phyloP scores from a whole-genome alignment of 345 rosid species.

The Firmiana major region DNA sequence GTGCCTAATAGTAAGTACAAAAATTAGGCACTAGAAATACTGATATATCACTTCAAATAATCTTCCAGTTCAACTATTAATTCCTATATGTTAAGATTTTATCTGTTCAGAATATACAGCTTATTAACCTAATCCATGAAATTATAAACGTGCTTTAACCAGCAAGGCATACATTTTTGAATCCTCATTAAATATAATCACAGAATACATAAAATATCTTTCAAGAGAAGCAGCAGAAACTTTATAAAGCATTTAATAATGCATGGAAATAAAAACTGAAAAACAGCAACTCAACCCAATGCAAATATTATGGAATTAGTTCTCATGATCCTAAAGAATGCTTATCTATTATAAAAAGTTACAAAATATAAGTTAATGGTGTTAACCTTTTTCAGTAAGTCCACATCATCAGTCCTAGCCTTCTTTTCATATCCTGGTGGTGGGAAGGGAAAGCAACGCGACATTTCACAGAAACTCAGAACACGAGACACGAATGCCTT shows the following conservation, averaged over 20 bases:
- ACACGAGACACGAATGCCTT: slow-evolving; percentile 20
- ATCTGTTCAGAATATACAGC: not conserved
- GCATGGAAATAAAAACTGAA: not conserved
- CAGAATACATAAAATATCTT: not conserved
- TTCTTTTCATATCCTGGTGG: slow-evolving; percentile 97
- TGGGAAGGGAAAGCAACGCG: slow-evolving; percentile 99
- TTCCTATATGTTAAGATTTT: not conserved
- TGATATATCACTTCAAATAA: not conserved
- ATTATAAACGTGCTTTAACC: not conserved
- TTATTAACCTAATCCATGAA: not conserved
- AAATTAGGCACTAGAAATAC: not conserved
- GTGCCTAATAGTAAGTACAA: not conserved
- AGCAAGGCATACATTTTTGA: not conserved
- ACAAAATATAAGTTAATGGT: slow-evolving; percentile 13
- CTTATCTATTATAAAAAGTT: not conserved
- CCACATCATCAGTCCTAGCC: slow-evolving; percentile 48
- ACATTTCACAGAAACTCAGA: slow-evolving; percentile 58
- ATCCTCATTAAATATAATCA: not conserved
- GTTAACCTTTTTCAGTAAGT: slow-evolving; percentile 67
- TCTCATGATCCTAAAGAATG: slow-evolving; percentile 6
- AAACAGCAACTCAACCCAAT: not conserved
- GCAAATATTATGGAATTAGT: not conserved
- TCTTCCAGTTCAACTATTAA: not conserved
- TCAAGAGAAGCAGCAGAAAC: not conserved
- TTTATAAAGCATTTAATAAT: slow-evolving; percentile 1